A percentile compares a stretch with the other conserved stretches of the same genome.
Conservation (phyloP, 1,284 basidiomycete genomes). For the Apiotrichum brassicae region DNA sequence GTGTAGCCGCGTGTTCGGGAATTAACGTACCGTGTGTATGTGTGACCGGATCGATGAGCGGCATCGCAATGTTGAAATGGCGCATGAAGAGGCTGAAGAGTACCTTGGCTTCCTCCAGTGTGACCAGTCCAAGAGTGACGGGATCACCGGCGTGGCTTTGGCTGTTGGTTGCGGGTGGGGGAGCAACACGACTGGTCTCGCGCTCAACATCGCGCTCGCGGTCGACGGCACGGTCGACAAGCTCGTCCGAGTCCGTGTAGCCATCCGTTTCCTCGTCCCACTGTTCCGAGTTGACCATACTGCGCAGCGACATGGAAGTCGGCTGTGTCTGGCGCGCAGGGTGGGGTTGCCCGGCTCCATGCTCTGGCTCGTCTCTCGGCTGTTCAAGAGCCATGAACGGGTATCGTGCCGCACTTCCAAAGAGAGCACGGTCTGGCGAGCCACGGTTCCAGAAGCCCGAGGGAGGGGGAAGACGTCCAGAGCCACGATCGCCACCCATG, state of each 20-base stretch:
- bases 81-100: constrained; percentile 30
- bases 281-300: constrained; percentile 19
- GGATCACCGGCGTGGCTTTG: constrained; percentile 20
- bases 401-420: constrained; percentile 10
- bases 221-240: background rate
- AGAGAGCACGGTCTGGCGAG: constrained; percentile 11
- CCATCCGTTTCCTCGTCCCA: constrained; percentile 17
- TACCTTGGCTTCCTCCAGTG: constrained; percentile 24
- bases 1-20: background rate
- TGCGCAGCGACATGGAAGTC: constrained; percentile 16
- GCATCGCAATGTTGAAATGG: constrained; percentile 25
- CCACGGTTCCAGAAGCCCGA: constrained; percentile 11
- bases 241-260: constrained; percentile 10
- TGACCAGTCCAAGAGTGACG: constrained; percentile 24
- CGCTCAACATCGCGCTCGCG: background rate
- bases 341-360: background rate
- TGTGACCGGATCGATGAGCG: constrained; percentile 25
- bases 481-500: background rate
- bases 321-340: constrained; percentile 3
- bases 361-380: constrained; percentile 1
- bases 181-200: background rate
- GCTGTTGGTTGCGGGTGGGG: constrained; percentile 2
- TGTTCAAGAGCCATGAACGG: constrained; percentile 16
- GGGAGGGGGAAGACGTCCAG: background rate
- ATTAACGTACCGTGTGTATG: constrained; percentile 20